Evolutionary conservation across 176 grass and related monocot species (phyloP).

Genomic region (Olyra latifolia): DNA sequence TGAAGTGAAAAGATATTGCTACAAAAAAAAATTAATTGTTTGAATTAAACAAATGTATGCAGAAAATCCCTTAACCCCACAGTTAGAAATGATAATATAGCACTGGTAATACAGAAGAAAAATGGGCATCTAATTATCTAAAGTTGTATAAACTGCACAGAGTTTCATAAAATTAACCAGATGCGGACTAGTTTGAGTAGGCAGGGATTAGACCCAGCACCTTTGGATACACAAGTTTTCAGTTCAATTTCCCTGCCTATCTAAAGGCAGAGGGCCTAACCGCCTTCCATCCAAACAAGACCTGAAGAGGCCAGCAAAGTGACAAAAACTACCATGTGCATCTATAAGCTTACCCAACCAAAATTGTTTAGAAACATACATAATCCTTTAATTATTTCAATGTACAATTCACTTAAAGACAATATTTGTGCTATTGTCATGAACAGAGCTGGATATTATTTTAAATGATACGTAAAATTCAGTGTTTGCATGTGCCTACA

Average conservation of each 20-base stretch:
- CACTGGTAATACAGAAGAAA: not conserved
- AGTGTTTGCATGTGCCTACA: not conserved
- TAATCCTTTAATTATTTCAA: slow-evolving; percentile 1
- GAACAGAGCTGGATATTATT: not conserved
- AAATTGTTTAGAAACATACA: not conserved
- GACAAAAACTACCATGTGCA: not conserved
- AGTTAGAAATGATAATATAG: slow-evolving; percentile 26
- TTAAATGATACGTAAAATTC: not conserved
- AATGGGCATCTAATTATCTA: not conserved
- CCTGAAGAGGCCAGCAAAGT: not conserved
- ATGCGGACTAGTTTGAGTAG: not conserved
- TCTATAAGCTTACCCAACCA: not conserved
- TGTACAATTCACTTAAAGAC: not conserved
- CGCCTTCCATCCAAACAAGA: not conserved
- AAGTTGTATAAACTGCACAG: not conserved
- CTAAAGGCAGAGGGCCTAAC: not conserved
- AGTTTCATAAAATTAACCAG: not conserved
- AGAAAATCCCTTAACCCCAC: not conserved
- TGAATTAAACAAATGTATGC: not conserved
- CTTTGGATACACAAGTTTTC: not conserved
- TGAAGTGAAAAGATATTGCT: not conserved
- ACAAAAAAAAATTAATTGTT: not conserved
- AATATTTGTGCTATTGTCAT: not conserved
- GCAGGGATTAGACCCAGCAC: not conserved
- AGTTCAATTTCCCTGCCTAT: not conserved